Conservation (phyloP, 1,284 basidiomycete genomes). For the Sporisorium reilianum region DNA sequence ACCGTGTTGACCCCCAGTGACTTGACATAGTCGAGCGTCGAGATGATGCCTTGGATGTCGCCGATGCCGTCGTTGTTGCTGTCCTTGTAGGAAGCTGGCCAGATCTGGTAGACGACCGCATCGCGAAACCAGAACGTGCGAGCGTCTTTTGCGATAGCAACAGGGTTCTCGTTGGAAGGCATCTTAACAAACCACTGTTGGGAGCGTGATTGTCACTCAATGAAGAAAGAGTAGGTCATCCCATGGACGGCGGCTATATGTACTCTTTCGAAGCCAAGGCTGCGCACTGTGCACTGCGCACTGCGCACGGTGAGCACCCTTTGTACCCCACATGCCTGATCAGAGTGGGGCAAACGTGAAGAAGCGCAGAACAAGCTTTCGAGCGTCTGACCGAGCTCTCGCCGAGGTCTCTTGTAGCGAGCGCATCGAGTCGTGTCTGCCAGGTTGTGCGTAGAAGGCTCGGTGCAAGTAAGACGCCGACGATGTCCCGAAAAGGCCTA, state of each 20-base stretch:
- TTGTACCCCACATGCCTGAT: not conserved
- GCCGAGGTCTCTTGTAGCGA: slow-evolving; percentile 8
- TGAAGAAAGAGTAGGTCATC: not conserved
- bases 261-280: not conserved
- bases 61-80: slow-evolving; percentile 81
- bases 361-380: not conserved
- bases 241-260: not conserved
- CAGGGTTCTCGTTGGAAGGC: slow-evolving; percentile 6
- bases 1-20: slow-evolving; percentile 78
- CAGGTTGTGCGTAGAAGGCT: too few species aligned
- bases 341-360: not conserved
- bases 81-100: slow-evolving; percentile 80
- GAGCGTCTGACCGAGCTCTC: slow-evolving; percentile 13
- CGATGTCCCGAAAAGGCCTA: not conserved
- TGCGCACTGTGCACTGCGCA: too few species aligned
- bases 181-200: not conserved
- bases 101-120: slow-evolving; percentile 72
- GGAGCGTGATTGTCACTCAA: not conserved
- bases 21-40: slow-evolving; percentile 78
- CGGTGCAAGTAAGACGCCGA: too few species aligned
- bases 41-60: slow-evolving; percentile 78
- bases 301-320: not conserved
- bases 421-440: too few species aligned
- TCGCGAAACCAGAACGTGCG: slow-evolving; percentile 39
- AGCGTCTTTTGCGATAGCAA: not conserved